A percentile compares a stretch with the other conserved stretches of the same genome.
These are phyloP conservation scores for Eucalyptus microcorys DNA, from an alignment of 345 rosid species.

Conservation along the genomic window DNA sequence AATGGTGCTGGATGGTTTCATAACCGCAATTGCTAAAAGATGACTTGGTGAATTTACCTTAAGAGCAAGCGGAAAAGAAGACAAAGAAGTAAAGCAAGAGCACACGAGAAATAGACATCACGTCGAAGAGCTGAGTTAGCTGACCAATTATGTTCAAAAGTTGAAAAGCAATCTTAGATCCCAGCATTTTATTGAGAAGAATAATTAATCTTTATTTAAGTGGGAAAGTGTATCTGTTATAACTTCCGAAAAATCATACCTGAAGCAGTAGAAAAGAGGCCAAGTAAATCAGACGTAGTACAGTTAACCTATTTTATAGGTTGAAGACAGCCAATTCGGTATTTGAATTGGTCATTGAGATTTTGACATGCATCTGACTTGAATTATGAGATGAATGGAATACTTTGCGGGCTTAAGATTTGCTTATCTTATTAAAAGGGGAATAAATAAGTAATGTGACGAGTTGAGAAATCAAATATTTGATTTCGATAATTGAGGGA, in stretches of 20 bases:
- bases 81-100: background rate
- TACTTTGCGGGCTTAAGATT: background rate
- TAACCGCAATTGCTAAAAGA: background rate
- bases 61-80: background rate
- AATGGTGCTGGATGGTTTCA: background rate
- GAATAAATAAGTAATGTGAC: fast-evolving
- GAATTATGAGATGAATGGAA: background rate
- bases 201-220: background rate
- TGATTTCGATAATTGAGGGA: background rate
- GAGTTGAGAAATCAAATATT: background rate
- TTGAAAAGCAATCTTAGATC: background rate
- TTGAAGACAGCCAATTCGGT: background rate
- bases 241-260: background rate
- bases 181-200: background rate
- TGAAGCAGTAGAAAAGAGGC: background rate
- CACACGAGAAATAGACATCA: background rate
- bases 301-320: background rate
- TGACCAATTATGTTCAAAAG: background rate
- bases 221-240: background rate
- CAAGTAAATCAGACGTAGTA: background rate
- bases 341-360: background rate
- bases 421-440: background rate
- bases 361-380: background rate
- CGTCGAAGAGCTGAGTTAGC: background rate
- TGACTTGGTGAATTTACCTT: background rate